Evolutionary conservation across 345 rosid species (phyloP), one percentile per base, ranked within the genome.

Genomic region (Euclidium syriacum): DNA sequence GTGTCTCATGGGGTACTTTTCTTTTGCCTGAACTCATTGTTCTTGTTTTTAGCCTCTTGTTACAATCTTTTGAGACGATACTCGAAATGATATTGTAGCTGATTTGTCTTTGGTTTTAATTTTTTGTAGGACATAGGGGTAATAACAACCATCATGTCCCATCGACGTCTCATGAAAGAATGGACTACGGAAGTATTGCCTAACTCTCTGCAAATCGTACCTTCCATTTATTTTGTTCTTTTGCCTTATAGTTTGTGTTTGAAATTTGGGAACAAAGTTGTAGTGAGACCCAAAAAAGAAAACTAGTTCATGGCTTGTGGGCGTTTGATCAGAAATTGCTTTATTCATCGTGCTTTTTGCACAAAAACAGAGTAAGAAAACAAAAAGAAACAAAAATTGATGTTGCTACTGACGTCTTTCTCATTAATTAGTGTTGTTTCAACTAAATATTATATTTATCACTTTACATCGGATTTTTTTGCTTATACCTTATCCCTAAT

Each of bases 91-190:
- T n/a, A n/a, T n/a, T n/a, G 66, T 76, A 79, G 83, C 67, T 83
- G 55, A 19, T 47, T 70, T 25, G 22, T 62, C 35, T n/a, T 19
- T 43, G n/a, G n/a, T n/a, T n/a, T n/a, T n/a, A n/a, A n/a, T n/a
- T n/a, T n/a, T n/a, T n/a, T n/a, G n/a, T n/a, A n/a, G n/a, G n/a
- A n/a, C n/a, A n/a, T n/a, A n/a, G n/a, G n/a, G n/a, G 75, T 51
- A 87, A n/a, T n/a, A n/a, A n/a, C n/a, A n/a, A 77, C 77, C 83
- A 82, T 78, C 78, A 90, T 23, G 74, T 80, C 59, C 67, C 80
- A 15, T 80, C 98, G 6, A 58, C 97, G 73, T 84, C 95, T 39
- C 90, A 88, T 34, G 95, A 91, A 67, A 90, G 86, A 81, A 85
- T 81, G 77, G 97, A 94, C 72, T 77, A 80, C 58, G 99, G 91